Base-by-base conservation (phyloP, 2,329 filamentous ascomycete genomes). In the Cladophialophora yegresii region DNA sequence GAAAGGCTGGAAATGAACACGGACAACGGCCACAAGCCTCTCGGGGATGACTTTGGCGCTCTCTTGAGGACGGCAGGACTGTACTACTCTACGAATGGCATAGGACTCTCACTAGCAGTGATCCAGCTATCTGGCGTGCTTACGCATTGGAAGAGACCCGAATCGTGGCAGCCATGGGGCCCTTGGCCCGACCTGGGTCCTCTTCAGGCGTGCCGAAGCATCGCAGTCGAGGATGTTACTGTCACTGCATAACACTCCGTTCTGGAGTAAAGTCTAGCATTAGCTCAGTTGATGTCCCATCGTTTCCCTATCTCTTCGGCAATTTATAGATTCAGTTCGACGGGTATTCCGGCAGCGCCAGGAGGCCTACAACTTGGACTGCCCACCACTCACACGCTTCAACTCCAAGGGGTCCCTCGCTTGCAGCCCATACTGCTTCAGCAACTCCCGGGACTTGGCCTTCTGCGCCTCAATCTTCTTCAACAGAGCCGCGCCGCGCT, bases 401-500 rank as follows among this genome's bases (percentile, higher is more conserved):
- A 71, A 47, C 58, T 67, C 54, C 61, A 71, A 54, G 2, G 62
- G 61, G 62, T 71, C 70, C 40, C 26, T 58, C 22, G 62, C 58
- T 56, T 68, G 53, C 54, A 71, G 54, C 9, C 70, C 70, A 65
- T 70, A 68, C 54, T 69, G 57, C 54, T 62, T 61, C 28, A 70
- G 47, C 56, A 71, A 49, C 32, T 67, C 64, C 36, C 53, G 58
- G 20, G 69, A 62, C 67, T 70, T 71, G 45, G 67, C 67, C 56
- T 70, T 67, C 61, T 71, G 70, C 4, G 65, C 67, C 36, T 59
- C 49, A 33, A 71, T 70, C 22, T 64, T 61, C 63, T 70, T 70
- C 56, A 67, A 49, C 50, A 71, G 55, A 3, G 62, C 62, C 1
- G 55, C 75, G 75, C 79, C 76, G 70, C 81, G 71, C 76, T 80